Conservation (phyloP, 371 early-diverging fungal genomes). For the Rhizopus arrhizus region DNA sequence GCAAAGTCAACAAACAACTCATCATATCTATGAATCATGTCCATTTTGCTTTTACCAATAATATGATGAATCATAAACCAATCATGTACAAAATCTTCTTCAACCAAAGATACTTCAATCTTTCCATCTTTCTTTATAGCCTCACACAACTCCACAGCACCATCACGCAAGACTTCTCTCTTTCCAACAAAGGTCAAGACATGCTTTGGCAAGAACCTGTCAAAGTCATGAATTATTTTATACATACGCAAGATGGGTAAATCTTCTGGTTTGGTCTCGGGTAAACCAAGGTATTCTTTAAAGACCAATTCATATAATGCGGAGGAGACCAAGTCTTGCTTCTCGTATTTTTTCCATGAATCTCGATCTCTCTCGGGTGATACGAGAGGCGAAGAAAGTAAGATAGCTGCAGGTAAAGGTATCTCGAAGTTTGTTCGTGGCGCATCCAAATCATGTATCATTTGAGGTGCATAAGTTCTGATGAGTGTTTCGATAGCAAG, state of each 20-base stretch:
- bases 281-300: conserved; percentile 38
- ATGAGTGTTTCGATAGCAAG: conserved; percentile 36
- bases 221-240: conserved; percentile 26
- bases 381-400: conserved; percentile 39
- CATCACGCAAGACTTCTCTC: conserved; percentile 46
- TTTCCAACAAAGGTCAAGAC: conserved; percentile 39
- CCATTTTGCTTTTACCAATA: conserved; percentile 35
- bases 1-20: conserved; percentile 32
- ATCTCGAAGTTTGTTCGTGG: conserved; percentile 27
- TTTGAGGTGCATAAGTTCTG: conserved; percentile 30
- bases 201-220: conserved; percentile 36
- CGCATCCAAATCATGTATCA: conserved; percentile 23
- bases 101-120: conserved; percentile 23
- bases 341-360: conserved; percentile 35
- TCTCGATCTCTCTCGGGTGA: conserved; percentile 29
- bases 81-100: conserved; percentile 41
- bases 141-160: conserved; percentile 28
- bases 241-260: conserved; percentile 31
- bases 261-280: conserved; percentile 26
- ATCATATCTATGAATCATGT: conserved; percentile 31
- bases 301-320: conserved; percentile 30
- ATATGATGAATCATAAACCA: conserved; percentile 48
- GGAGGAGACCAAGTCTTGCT: conserved; percentile 32
- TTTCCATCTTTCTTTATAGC: conserved; percentile 27
- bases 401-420: conserved; percentile 37